A percentile compares a stretch with the other conserved stretches of the same genome.
Conservation (phyloP, 2,329 filamentous ascomycete species). For the Hymenoscyphus repandus region DNA sequence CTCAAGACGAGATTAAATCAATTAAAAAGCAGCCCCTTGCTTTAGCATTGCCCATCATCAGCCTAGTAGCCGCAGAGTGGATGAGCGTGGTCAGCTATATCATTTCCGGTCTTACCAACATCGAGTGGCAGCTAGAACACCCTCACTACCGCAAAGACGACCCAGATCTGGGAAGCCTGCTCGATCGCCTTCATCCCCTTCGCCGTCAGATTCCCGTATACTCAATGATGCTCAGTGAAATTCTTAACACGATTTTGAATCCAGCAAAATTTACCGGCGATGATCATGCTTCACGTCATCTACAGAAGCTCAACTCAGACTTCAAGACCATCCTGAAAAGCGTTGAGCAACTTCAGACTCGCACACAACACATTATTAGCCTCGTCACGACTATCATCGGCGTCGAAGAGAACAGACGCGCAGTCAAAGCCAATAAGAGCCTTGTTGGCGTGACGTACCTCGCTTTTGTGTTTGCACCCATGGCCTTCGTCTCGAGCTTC, state of each 20-base stretch:
- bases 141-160: neutral
- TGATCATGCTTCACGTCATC: neutral
- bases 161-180: neutral
- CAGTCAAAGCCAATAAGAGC: constrained; percentile 4
- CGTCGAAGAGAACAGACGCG: constrained; percentile 5
- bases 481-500: constrained; percentile 4
- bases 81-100: constrained; percentile 7
- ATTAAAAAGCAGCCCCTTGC: neutral
- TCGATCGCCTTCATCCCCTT: constrained; percentile 4
- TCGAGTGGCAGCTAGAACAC: constrained; percentile 6
- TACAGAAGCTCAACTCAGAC: neutral
- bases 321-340: constrained; percentile 6
- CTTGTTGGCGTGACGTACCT: constrained; percentile 5
- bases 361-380: constrained; percentile 8
- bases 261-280: neutral
- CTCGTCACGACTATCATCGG: constrained; percentile 7
- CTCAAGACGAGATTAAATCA: neutral
- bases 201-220: constrained; percentile 8
- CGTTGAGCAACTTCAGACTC: constrained; percentile 5
- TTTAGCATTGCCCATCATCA: neutral
- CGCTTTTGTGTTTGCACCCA: constrained; percentile 3
- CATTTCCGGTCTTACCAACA: constrained; percentile 6
- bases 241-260: constrained; percentile 3
- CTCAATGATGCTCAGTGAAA: constrained; percentile 1
- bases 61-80: constrained; percentile 5